These are phyloP conservation scores for Pestalotiopsis sp. DNA, from an alignment of 2,329 filamentous ascomycete species.

Conservation along the genomic window DNA sequence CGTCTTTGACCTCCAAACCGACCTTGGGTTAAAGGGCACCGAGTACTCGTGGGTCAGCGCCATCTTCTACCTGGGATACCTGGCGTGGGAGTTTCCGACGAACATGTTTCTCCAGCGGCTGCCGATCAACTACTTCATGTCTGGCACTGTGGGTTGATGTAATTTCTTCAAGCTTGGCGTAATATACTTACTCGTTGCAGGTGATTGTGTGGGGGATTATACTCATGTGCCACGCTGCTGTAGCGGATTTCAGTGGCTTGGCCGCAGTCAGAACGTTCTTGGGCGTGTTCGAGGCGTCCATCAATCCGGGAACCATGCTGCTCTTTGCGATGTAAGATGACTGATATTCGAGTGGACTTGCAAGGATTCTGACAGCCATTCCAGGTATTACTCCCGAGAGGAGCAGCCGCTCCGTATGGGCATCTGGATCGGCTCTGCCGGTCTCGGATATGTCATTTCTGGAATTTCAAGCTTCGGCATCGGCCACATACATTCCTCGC, in stretches of 20 bases:
- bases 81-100: slow-evolving; percentile 28
- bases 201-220: slow-evolving; percentile 16
- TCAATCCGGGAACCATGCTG: slow-evolving; percentile 38
- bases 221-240: slow-evolving; percentile 17
- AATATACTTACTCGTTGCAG: not conserved
- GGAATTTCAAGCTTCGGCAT: slow-evolving; percentile 58
- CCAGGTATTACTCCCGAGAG: slow-evolving; percentile 34
- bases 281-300: slow-evolving; percentile 29
- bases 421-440: slow-evolving; percentile 61
- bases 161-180: not conserved
- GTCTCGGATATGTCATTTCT: slow-evolving; percentile 60
- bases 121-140: slow-evolving; percentile 27
- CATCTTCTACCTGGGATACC: slow-evolving; percentile 56
- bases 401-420: slow-evolving; percentile 40
- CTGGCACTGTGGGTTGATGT: slow-evolving; percentile 9
- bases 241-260: slow-evolving; percentile 25
- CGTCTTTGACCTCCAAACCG: slow-evolving; percentile 64
- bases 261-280: slow-evolving; percentile 31
- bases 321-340: slow-evolving; percentile 34
- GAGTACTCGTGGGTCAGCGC: slow-evolving; percentile 60
- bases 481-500: slow-evolving; percentile 57
- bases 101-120: slow-evolving; percentile 34
- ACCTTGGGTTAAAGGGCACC: slow-evolving; percentile 57
- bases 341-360: not conserved
- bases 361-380: not conserved